Evolutionary conservation across 148 eudicot genomes (phyloP).

Genomic region (Chenopodium album): DNA sequence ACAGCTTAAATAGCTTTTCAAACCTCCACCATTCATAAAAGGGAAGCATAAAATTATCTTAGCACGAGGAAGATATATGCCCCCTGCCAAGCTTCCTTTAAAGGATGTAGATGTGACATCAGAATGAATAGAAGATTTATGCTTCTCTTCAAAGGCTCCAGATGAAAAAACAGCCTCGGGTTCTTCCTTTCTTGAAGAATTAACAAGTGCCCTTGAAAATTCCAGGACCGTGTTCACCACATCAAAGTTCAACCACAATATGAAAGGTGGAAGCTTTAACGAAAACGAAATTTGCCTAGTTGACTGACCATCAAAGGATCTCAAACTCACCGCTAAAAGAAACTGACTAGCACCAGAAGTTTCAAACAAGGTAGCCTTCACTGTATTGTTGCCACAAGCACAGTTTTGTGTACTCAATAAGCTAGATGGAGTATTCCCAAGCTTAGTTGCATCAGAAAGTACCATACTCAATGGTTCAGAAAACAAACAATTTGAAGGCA

Average conservation of each 20-base stretch:
- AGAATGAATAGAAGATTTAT: conserved; percentile 26
- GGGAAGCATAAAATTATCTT: conserved; percentile 74
- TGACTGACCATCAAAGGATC: conserved; percentile 34
- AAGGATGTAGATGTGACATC: conserved; percentile 25
- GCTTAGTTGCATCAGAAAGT: conserved; percentile 24
- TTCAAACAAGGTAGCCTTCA: conserved; percentile 59
- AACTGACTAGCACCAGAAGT: conserved; percentile 53
- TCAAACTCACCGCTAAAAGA: conserved; percentile 42
- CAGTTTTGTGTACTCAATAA: conserved; percentile 14
- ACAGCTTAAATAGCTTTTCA: conserved; percentile 50
- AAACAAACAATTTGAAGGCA: conserved; percentile 43
- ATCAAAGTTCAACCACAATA: conserved; percentile 64
- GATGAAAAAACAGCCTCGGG: conserved; percentile 23
- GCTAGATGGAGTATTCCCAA: conserved; percentile 29
- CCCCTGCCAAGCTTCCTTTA: conserved; percentile 43
- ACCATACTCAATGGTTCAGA: conserved; percentile 28
- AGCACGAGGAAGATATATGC: conserved; percentile 62
- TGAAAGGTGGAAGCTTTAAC: conserved; percentile 65
- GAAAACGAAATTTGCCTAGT: conserved; percentile 53
- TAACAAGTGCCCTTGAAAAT: conserved; percentile 40
- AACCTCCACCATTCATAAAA: conserved; percentile 37
- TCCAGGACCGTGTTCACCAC: conserved; percentile 39
- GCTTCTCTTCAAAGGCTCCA: conserved; percentile 28
- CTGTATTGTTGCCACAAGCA: conserved; percentile 33
- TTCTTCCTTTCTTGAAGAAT: conserved; percentile 32